Percentiles rank a stretch among this genome's conserved stretches.
phyloP scores from a whole-genome alignment of 371 early-diverging fungal genomes.

The Syncephalastrum monosporum region DNA sequence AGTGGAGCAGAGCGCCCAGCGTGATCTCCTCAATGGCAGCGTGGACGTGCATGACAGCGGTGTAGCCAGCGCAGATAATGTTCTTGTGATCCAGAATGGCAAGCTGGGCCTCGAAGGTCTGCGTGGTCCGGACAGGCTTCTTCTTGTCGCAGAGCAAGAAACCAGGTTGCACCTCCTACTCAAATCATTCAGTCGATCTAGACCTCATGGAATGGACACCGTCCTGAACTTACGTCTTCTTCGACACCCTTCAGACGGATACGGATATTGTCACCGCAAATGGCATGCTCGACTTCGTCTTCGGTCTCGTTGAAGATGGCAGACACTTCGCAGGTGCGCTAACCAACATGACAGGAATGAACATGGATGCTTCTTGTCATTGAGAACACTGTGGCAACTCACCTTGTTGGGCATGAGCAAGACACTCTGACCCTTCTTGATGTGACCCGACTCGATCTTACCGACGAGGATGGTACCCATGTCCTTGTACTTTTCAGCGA shows the following conservation, averaged over 20 bases:
- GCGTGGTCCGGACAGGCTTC: constrained; percentile 76
- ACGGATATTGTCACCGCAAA: constrained; percentile 92
- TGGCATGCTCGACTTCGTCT: constrained; percentile 74
- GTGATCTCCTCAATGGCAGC: constrained; percentile 86
- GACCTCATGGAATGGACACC: neutral
- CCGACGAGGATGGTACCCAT: constrained; percentile 96
- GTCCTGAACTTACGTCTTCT: constrained; percentile 67
- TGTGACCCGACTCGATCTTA: constrained; percentile 92
- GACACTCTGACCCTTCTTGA: constrained; percentile 82
- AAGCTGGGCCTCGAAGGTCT: constrained; percentile 84
- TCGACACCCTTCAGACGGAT: constrained; percentile 89
- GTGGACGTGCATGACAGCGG: constrained; percentile 91
- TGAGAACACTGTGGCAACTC: constrained; percentile 10
- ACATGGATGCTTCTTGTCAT: neutral
- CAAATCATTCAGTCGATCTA: neutral
- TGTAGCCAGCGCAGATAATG: constrained; percentile 94
- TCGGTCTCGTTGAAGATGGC: constrained; percentile 84
- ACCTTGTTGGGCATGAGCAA: constrained; percentile 93
- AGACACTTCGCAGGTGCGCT: constrained; percentile 68
- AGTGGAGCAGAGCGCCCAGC: constrained; percentile 77
- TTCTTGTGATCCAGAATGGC: constrained; percentile 91
- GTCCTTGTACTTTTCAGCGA: constrained; percentile 94
- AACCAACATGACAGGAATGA: neutral
- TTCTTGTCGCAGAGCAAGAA: constrained; percentile 82
- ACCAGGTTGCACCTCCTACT: constrained; percentile 76